Evolutionary conservation across 2,329 filamentous ascomycete genomes (phyloP), one percentile per base, ranked within the genome.

Genomic region (Pyrenochaeta sp.): DNA sequence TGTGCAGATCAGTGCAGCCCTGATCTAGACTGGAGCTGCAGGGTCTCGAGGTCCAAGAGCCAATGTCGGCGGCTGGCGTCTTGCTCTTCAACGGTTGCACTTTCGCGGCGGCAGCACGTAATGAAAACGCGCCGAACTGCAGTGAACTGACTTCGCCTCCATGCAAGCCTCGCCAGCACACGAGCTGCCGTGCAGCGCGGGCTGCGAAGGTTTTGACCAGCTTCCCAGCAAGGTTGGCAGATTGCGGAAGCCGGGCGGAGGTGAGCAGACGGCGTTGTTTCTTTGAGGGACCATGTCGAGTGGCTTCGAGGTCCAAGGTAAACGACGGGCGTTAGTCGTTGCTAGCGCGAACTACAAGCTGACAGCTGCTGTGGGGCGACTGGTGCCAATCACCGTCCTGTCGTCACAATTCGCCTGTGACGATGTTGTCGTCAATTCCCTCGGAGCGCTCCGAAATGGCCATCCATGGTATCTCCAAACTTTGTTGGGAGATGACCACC

Each of bases 361-460:
- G 46, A 50, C 49, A 43, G 45, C 21, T n/a, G n/a, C n/a, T n/a
- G 36, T 41, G 45, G 48, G 35, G 42, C 26, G 30, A 13, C 29
- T 39, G n/a, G 31, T 32, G 34, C 38, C 45, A 37, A 28, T 11
- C 19, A 13, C 48, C 41, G 40, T 45, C 7, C 24, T 42, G 38
- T 43, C 49, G 45, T 52, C 38, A 49, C 41, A 6, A 42, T 45
- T 42, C 22, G 21, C 27, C 21, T 20, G 14, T n/a, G 13, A 14
- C 15, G 18, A 22, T 21, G 22, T 17, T 28, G 15, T 10, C 6
- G 14, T 4, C 24, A 22, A 7, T 2, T 32, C 7, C 11, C 13
- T 20, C 19, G 11, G 19, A 21, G n/a, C n/a, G 8, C 4, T 22
- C 31, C 30, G 30, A 32, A 6, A 8, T 14, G 6, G 8, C 8